Evolutionary conservation across 352 stramenopile genomes (phyloP).

Genomic region (Phytophthora fragariaefolia): DNA sequence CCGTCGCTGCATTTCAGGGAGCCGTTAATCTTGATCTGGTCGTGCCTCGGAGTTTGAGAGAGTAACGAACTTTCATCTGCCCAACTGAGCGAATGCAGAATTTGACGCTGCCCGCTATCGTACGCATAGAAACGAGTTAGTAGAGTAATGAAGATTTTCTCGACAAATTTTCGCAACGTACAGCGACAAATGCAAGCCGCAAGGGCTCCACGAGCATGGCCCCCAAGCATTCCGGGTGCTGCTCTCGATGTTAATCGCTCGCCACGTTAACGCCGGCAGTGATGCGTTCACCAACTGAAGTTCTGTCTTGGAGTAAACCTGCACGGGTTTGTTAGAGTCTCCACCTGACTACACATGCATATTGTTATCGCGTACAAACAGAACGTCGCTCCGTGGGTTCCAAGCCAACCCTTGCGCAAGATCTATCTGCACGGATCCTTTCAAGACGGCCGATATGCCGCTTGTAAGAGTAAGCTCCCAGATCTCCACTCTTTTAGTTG

Average conservation of each 20-base stretch:
- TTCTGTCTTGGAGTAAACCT: constrained; percentile 44
- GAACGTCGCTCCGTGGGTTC: constrained; percentile 37
- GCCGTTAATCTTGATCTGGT: constrained; percentile 26
- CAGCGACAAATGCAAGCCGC: constrained; percentile 49
- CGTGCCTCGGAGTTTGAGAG: constrained; percentile 13
- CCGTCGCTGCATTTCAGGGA: constrained; percentile 12
- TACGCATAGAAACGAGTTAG: constrained; percentile 5
- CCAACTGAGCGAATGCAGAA: constrained; percentile 43
- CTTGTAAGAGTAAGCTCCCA: constrained; percentile 41
- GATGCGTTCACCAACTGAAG: constrained; percentile 38
- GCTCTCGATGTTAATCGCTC: constrained; percentile 20
- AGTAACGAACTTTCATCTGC: constrained; percentile 21
- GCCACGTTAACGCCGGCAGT: constrained; percentile 13
- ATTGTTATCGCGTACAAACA: constrained; percentile 34
- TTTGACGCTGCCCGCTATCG: constrained; percentile 26
- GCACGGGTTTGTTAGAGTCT: constrained; percentile 6
- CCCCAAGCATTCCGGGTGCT: constrained; percentile 25
- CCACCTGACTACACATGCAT: background rate
- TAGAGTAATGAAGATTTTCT: background rate
- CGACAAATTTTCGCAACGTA: constrained; percentile 19
- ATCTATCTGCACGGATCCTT: constrained; percentile 13
- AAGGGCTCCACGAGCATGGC: constrained; percentile 52
- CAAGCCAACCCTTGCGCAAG: constrained; percentile 43
- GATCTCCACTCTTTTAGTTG: constrained; percentile 33
- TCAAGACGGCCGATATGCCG: constrained; percentile 23